Conservation (phyloP, 805 yeast genomes). For the Candida ulmi region DNA sequence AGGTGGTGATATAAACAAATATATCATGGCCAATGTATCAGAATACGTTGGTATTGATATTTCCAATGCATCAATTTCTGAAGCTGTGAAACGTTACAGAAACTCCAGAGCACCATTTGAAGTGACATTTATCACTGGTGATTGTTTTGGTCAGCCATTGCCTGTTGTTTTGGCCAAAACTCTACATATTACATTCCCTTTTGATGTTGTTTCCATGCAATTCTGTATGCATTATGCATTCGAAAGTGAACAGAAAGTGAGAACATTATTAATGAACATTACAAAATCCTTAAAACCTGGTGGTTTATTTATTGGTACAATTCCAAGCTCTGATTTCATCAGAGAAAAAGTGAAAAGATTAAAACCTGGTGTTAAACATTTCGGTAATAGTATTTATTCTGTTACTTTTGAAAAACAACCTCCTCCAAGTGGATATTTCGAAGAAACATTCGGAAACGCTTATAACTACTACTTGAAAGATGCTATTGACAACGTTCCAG, state of each 20-base stretch:
- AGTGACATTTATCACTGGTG: conserved; percentile 87
- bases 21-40: conserved; percentile 66
- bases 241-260: conserved; percentile 75
- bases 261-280: conserved; percentile 68
- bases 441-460: conserved; percentile 75
- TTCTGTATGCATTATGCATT: conserved; percentile 95
- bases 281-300: conserved; percentile 72
- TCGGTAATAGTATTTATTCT: conserved; percentile 83
- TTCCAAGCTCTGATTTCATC: conserved; percentile 86
- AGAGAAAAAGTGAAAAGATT: conserved; percentile 56
- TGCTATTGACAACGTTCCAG: conserved; percentile 96
- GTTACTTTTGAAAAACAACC: conserved; percentile 78
- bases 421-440: conserved; percentile 69
- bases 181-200: conserved; percentile 66
- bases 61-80: conserved; percentile 80
- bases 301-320: conserved; percentile 89
- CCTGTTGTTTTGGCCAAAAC: conserved; percentile 65
- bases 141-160: conserved; percentile 70
- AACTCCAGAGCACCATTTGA: conserved; percentile 57
- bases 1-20: conserved; percentile 94
- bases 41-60: conserved; percentile 90
- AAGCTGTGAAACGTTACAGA: conserved; percentile 72
- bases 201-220: conserved; percentile 85
- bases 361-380: conserved; percentile 47
- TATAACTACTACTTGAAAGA: conserved; percentile 81